phyloP scores from a whole-genome alignment of 163 green algal species.

The Scenedesmus sp. region DNA sequence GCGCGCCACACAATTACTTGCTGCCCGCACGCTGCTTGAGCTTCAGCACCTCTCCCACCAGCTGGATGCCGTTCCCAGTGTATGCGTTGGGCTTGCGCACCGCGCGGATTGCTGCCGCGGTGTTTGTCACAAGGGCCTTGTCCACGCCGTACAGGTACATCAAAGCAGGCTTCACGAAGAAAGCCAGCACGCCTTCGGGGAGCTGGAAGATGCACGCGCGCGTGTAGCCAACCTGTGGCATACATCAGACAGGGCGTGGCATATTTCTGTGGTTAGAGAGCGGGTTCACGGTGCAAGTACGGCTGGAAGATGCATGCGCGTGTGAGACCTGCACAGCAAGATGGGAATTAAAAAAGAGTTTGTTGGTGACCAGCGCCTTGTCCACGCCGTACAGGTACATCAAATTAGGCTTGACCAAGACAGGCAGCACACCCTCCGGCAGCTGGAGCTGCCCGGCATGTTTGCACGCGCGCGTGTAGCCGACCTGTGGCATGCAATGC shows the following conservation, averaged over 20 bases:
- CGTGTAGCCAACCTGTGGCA: slow-evolving; percentile 65
- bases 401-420: slow-evolving; percentile 69
- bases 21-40: slow-evolving; percentile 61
- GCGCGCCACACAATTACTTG: slow-evolving; percentile 54
- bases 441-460: slow-evolving; percentile 56
- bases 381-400: slow-evolving; percentile 70
- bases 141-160: slow-evolving; percentile 75
- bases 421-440: slow-evolving; percentile 61
- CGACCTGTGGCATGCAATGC: slow-evolving; percentile 53
- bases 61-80: slow-evolving; percentile 74
- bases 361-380: not conserved
- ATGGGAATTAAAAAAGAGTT: no score
- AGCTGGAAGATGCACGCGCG: slow-evolving; percentile 65
- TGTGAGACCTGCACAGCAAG: not conserved
- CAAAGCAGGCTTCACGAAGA: slow-evolving; percentile 71
- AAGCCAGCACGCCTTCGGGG: slow-evolving; percentile 64
- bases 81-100: slow-evolving; percentile 72
- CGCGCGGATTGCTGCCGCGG: slow-evolving; percentile 58
- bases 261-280: no score
- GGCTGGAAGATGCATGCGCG: not conserved
- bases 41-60: slow-evolving; percentile 62
- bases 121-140: slow-evolving; percentile 52
- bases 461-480: slow-evolving; percentile 56
- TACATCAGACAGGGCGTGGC: no score
- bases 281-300: not conserved